Evolutionary conservation across 257 asterid species (phyloP).

Genomic region (Salvia hispanica): DNA sequence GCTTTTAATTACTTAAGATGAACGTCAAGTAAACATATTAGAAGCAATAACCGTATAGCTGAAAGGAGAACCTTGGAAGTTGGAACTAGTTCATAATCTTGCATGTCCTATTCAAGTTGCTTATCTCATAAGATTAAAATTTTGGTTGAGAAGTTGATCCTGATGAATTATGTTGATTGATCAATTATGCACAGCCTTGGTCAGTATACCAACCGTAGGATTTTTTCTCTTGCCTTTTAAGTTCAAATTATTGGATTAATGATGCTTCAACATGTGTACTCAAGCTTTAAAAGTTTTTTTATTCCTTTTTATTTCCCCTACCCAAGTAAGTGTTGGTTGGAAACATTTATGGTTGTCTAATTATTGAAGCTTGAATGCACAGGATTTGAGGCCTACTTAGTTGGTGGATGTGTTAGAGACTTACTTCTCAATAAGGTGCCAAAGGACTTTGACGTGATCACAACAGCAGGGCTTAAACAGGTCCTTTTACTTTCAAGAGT

Average conservation of each 20-base stretch:
- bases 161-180: conserved; percentile 10
- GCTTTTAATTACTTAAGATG: neutral
- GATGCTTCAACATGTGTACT: conserved; percentile 25
- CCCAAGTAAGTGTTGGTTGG: conserved; percentile 17
- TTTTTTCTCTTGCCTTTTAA: conserved; percentile 21
- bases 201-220: conserved; percentile 20
- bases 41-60: conserved; percentile 6
- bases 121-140: neutral
- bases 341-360: conserved; percentile 8
- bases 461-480: conserved; percentile 72
- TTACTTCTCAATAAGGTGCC: conserved; percentile 77
- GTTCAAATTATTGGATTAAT: neutral
- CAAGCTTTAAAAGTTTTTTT: neutral
- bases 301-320: neutral
- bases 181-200: conserved; percentile 11
- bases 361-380: conserved; percentile 36
- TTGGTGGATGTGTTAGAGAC: conserved; percentile 99
- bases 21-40: conserved; percentile 18
- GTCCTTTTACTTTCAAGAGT: conserved; percentile 41
- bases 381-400: conserved; percentile 91
- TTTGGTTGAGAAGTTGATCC: conserved; percentile 5
- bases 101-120: conserved; percentile 9
- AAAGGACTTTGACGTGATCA: conserved; percentile 88
- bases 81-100: conserved; percentile 16
- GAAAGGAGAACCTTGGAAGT: conserved; percentile 7